These are phyloP conservation scores for Immersiella caudata DNA, from an alignment of 495 filamentous ascomycete genomes.

Conservation along the genomic window DNA sequence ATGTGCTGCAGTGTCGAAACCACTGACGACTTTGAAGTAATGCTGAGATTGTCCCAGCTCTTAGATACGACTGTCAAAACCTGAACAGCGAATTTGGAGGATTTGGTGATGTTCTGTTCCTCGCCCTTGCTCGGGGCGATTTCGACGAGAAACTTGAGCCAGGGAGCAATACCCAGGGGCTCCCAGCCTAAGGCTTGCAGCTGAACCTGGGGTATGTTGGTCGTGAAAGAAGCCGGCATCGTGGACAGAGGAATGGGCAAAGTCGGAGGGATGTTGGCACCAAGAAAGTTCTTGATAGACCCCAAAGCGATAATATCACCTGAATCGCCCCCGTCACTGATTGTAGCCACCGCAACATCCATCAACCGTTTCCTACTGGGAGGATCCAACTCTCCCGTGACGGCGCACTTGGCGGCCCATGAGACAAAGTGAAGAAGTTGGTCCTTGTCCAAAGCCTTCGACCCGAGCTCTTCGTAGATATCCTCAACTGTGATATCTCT, in stretches of 20 bases:
- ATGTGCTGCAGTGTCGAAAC: constrained; percentile 62
- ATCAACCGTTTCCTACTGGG: constrained; percentile 66
- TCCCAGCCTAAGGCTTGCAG: constrained; percentile 81
- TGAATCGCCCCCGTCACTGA: constrained; percentile 61
- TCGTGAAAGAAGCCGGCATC: constrained; percentile 77
- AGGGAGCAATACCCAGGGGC: constrained; percentile 77
- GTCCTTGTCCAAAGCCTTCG: constrained; percentile 69
- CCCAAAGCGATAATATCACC: constrained; percentile 74
- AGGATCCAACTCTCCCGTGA: constrained; percentile 66
- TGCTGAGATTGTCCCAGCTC: constrained; percentile 77
- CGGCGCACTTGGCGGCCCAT: constrained; percentile 74
- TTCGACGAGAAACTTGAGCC: constrained; percentile 77
- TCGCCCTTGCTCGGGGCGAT: constrained; percentile 49
- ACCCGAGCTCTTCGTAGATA: constrained; percentile 76
- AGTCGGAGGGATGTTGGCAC: constrained; percentile 74
- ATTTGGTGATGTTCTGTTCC: constrained; percentile 62
- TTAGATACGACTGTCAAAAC: constrained; percentile 83
- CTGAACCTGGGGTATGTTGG: constrained; percentile 56
- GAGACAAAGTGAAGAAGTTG: constrained; percentile 80
- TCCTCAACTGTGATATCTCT: constrained; percentile 84
- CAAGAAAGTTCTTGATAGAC: constrained; percentile 73
- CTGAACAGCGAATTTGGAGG: constrained; percentile 72
- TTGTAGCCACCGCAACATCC: constrained; percentile 76
- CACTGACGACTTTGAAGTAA: constrained; percentile 65
- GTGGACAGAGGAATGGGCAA: constrained; percentile 81